Conservation (phyloP, 345 rosid species). For the Pseudoturritis turrita region DNA sequence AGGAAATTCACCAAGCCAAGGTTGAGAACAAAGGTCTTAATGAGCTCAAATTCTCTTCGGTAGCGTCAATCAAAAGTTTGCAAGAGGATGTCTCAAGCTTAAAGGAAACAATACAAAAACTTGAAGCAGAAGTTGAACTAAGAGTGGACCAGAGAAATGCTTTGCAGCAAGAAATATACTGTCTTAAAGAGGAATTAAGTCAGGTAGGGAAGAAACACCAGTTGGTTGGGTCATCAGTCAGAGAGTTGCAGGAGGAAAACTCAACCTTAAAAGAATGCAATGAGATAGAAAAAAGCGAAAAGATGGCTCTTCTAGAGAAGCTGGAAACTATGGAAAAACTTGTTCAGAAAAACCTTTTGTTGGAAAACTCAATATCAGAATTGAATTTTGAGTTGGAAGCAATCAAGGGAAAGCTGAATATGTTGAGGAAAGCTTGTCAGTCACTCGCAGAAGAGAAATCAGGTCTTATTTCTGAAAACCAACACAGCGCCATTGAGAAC, state of each 20-base stretch:
- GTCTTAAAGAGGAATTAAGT: constrained; percentile 79
- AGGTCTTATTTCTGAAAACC: constrained; percentile 54
- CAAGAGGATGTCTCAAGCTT: constrained; percentile 65
- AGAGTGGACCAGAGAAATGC: constrained; percentile 82
- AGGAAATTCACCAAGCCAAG: constrained; percentile 49
- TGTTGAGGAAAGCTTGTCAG: constrained; percentile 58
- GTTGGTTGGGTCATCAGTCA: constrained; percentile 56
- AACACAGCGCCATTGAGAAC: constrained; percentile 45
- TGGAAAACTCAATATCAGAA: constrained; percentile 76
- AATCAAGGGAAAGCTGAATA: constrained; percentile 52
- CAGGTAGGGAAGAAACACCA: constrained; percentile 51
- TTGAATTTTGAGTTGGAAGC: constrained; percentile 72
- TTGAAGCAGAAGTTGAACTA: constrained; percentile 80
- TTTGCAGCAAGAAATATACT: constrained; percentile 82
- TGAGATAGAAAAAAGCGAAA: constrained; percentile 50
- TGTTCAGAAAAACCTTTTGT: constrained; percentile 56
- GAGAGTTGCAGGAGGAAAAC: constrained; percentile 58
- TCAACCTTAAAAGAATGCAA: constrained; percentile 40
- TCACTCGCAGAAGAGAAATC: constrained; percentile 59
- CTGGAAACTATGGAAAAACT: constrained; percentile 66
- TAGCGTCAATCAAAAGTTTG: constrained; percentile 53
- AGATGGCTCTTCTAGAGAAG: constrained; percentile 51
- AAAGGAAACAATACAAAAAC: constrained; percentile 63
- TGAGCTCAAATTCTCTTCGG: constrained; percentile 42
- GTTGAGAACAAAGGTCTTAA: constrained; percentile 54